Base-by-base conservation (phyloP, 2,329 filamentous ascomycete genomes). In the Volutella citrinella region DNA sequence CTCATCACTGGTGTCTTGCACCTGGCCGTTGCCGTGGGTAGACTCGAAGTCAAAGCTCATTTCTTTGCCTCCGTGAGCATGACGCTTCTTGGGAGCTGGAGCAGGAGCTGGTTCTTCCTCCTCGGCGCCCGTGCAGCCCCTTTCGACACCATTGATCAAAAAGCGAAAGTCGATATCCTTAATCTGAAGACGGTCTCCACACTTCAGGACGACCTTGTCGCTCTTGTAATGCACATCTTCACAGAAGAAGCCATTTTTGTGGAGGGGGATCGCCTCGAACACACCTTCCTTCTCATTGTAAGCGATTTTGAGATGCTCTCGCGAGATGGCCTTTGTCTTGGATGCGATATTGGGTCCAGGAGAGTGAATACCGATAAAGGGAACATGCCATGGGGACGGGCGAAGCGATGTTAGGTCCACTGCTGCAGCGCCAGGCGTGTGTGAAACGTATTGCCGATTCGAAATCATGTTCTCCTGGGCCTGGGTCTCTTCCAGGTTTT, bases 21-120 rank as follows among this genome's bases (percentile, higher is more conserved):
- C 67, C 24, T 76, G 71, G 20, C 70, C 77, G 37, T 73, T 68
- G 24, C 76, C 75, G 39, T 76, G 70, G 1, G 74, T 72, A 52
- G 77, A 74, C 51, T 84, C 80, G 49, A 87, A 87, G 35, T 82
- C 80, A 42, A 86, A 82, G 56, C 81, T 86, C 80, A 87, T 87
- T 45, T 81, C 74, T 53, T 82, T 82, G 35, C 77, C 77, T 20
- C 75, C 75, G 32, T 76, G 69, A 8, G 70, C 71, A 48, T 73
- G 70, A 19, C 67, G 63, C 46, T 64, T 68, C 42, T 70, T 72
- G 28, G 63, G 66, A 2, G 40, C 32, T 19, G 65, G 63, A 5
- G 61, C 60, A 18, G 40, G 30, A 27, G 69, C 66, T 30, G 78
- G 73, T 34, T 76, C 72, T 13, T 69, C 57, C 30, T 76, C 69